phyloP scores from a whole-genome alignment of 805 yeast genomes.

The Suhomyces kilbournensis region DNA sequence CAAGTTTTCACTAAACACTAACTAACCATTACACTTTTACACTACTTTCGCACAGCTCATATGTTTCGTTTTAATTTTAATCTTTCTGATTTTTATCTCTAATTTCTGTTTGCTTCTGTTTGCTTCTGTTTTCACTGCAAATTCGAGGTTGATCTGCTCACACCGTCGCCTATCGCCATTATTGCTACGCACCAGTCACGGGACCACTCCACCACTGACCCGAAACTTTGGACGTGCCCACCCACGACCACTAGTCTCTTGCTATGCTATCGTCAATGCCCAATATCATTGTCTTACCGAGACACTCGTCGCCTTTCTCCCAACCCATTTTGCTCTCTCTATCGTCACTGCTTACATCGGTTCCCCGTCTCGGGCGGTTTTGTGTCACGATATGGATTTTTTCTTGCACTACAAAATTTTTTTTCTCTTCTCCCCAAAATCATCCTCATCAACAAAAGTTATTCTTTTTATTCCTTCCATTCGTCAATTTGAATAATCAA shows the following conservation, averaged over 20 bases:
- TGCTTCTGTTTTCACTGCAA: not conserved
- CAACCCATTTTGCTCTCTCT: not conserved
- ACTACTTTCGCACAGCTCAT: not conserved
- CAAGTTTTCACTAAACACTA: not conserved
- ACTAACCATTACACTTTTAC: not conserved
- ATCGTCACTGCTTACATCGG: not conserved
- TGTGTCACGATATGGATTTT: not conserved
- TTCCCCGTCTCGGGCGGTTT: not conserved
- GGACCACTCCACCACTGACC: not conserved
- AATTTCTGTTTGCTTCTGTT: not conserved
- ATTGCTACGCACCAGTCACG: not conserved
- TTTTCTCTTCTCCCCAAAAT: constrained; percentile 1
- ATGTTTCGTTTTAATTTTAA: not conserved
- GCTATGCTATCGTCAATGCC: not conserved
- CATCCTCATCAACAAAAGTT: constrained; percentile 1
- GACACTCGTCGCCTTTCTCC: not conserved
- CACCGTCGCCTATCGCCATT: not conserved
- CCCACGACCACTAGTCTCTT: not conserved
- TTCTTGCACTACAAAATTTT: not conserved
- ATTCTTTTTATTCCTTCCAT: not conserved
- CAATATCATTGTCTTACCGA: not conserved
- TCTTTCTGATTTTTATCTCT: not conserved
- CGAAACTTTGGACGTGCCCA: no score
- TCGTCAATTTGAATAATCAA: constrained; percentile 5
- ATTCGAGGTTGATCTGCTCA: not conserved